Conservation (phyloP, 306 rosid species). For the Cucurbita moschata region DNA sequence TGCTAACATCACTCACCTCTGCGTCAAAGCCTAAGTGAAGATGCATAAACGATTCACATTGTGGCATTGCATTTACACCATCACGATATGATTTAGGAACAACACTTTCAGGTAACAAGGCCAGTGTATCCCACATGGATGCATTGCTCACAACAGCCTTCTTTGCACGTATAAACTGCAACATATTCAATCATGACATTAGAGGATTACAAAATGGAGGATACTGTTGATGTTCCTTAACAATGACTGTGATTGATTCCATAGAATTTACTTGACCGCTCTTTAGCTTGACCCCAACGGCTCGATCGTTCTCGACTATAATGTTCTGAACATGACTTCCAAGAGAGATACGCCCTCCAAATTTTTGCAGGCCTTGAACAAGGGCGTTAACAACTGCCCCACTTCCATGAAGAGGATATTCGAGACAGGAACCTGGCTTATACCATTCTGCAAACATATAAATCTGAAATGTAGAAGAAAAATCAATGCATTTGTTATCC, state of each 20-base stretch:
- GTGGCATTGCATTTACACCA: conserved; percentile 36
- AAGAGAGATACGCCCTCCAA: conserved; percentile 69
- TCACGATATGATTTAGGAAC: conserved; percentile 52
- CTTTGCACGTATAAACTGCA: conserved; percentile 72
- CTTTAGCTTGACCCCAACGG: conserved; percentile 67
- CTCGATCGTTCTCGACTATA: conserved; percentile 62
- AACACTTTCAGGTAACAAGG: conserved; percentile 47
- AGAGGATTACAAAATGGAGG: neutral
- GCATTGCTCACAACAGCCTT: conserved; percentile 87
- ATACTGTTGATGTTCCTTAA: neutral
- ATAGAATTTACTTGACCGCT: conserved; percentile 53
- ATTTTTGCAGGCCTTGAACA: conserved; percentile 61
- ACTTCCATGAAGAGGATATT: conserved; percentile 71
- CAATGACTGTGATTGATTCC: neutral
- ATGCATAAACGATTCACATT: conserved; percentile 97
- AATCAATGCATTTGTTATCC: neutral
- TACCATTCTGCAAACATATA: conserved; percentile 98
- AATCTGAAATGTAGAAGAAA: conserved; percentile 28
- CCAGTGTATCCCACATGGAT: conserved; percentile 85
- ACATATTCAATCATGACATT: neutral
- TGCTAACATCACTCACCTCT: conserved; percentile 30
- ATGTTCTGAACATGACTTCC: conserved; percentile 63
- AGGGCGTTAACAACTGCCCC: conserved; percentile 79
- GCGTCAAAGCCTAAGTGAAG: conserved; percentile 90
- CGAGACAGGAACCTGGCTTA: conserved; percentile 85